These are phyloP conservation scores for Coffea canephora DNA, from an alignment of 257 asterid genomes.

Conservation along the genomic window DNA sequence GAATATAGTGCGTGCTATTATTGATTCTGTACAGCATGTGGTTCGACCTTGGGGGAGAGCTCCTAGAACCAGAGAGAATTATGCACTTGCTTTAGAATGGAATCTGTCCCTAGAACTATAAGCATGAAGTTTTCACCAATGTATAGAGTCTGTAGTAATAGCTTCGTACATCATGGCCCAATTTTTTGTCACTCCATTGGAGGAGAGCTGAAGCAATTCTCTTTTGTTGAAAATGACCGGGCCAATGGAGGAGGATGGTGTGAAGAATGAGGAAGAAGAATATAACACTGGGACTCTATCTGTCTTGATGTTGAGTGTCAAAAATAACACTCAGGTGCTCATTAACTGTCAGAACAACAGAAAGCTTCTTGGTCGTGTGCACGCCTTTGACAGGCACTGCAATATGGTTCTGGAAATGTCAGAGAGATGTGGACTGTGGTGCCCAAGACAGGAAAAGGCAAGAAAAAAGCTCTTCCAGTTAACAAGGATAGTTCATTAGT, in stretches of 20 bases:
- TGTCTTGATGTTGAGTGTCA: conserved; percentile 61
- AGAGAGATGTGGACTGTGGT: conserved; percentile 96
- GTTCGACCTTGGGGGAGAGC: too few species aligned
- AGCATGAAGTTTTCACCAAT: too few species aligned
- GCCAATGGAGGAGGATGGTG: too few species aligned
- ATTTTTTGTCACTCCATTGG: background rate
- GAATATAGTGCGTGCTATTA: too few species aligned
- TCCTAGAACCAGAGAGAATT: too few species aligned
- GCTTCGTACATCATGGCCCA: too few species aligned
- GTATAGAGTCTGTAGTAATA: too few species aligned
- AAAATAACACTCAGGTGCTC: conserved; percentile 67
- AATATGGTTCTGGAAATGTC: conserved; percentile 94
- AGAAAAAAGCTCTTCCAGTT: conserved; percentile 88
- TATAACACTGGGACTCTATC: conserved; percentile 97
- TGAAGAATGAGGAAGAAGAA: conserved; percentile 79
- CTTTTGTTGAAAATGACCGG: conserved; percentile 9
- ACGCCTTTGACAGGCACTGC: conserved; percentile 91
- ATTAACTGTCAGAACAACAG: conserved; percentile 86
- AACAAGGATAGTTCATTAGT: conserved; percentile 86
- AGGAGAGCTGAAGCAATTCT: background rate
- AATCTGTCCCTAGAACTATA: too few species aligned
- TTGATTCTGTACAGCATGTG: too few species aligned
- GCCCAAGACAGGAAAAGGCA: conserved; percentile 91
- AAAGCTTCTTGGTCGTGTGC: conserved; percentile 84
- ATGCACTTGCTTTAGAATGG: too few species aligned